Evolutionary conservation across 1,284 basidiomycete species (phyloP), one percentile per base, ranked within the genome.

Genomic region (Cutaneotrichosporon cyanovorans): DNA sequence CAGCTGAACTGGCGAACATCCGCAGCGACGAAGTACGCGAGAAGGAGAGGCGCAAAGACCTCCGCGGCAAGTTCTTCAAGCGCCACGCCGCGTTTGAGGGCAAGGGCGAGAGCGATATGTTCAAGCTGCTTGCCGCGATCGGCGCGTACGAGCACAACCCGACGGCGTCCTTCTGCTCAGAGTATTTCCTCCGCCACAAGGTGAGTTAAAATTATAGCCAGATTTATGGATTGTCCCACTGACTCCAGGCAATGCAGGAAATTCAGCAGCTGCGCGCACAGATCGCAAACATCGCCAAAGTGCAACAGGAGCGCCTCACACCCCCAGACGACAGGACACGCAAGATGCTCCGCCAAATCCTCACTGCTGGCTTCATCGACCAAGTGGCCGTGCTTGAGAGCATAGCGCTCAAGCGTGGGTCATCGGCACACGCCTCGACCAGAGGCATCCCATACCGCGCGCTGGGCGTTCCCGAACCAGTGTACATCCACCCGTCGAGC

Each of bases 211-310:
- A n/a, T n/a, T n/a, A n/a, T n/a, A n/a, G n/a, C n/a, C n/a, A n/a
- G n/a, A n/a, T n/a, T 31, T 20, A 19, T 23, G 16, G 30, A n/a
- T 41, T 21, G 16, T 5, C 10, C 51, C 53, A 28, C 7, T 12
- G 25, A 51, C 31, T 37, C 8, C 5, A 93, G 88, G 88, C 91
- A 0, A 98, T 99, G 92, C 87, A 96, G 72, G 95, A 99, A 73
- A 95, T 97, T 35, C 92, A 93, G 70, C 97, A 98, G 69, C 77
- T 99, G n/a, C 82, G 92, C 33, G 78, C 81, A 0, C 95, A 96
- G 63, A 85, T 96, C 49, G 87, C 80, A 59, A 81, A 77, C 56
- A 91, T 95, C 43, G 85, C 91, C 1, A 76, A 79, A 46, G 40
- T 53, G 72, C 77, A 20, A 81, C 83, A 60, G 87, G 86, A 58